These are phyloP conservation scores for Arxiozyma heterogenica DNA, from an alignment of 1,139 yeast genomes.

Conservation along the genomic window DNA sequence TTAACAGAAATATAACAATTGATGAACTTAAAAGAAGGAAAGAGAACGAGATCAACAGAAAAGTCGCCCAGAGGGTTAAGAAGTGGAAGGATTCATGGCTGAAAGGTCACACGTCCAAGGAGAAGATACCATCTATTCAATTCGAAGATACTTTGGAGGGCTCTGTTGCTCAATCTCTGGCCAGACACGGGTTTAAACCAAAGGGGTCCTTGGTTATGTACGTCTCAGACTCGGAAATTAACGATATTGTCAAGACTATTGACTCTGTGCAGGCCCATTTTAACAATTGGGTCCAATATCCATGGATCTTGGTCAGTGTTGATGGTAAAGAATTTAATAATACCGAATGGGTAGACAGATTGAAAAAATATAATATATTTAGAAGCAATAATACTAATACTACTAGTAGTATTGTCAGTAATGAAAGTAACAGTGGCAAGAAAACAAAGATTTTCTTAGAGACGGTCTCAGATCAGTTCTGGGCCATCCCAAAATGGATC, in stretches of 20 bases:
- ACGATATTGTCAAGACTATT: constrained; percentile 49
- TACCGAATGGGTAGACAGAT: constrained; percentile 40
- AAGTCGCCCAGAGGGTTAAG: background rate
- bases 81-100: background rate
- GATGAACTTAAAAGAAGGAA: background rate
- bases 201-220: constrained; percentile 61
- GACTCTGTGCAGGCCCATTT: constrained; percentile 61
- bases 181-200: constrained; percentile 30
- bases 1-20: background rate
- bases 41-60: background rate
- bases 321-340: constrained; percentile 30
- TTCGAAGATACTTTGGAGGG: constrained; percentile 5
- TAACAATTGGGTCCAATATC: constrained; percentile 53
- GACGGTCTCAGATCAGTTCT: constrained; percentile 15
- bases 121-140: background rate
- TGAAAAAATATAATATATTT: constrained; percentile 24
- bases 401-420: too few relatives aligned
- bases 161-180: constrained; percentile 6
- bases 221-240: constrained; percentile 44
- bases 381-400: background rate
- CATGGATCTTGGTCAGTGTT: constrained; percentile 57
- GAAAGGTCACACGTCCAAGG: background rate
- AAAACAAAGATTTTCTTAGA: background rate
- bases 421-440: background rate
- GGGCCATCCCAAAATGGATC: constrained; percentile 53